Evolutionary conservation across 2,329 filamentous ascomycete genomes (phyloP).

Genomic region (Colletotrichum sojae): DNA sequence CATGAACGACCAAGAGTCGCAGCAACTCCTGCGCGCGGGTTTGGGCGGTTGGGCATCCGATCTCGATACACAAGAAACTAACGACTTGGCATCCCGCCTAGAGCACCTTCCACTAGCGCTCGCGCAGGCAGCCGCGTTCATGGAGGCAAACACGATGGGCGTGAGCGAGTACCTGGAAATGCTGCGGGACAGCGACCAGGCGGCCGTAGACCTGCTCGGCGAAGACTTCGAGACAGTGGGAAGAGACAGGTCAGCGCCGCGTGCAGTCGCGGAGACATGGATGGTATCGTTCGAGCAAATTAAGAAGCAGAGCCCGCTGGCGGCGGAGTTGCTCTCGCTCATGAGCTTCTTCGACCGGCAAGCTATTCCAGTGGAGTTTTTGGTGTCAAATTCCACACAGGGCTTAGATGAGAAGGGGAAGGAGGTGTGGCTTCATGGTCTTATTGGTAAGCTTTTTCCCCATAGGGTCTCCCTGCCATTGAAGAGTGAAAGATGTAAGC

Average conservation of each 20-base stretch:
- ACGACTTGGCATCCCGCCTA: slow-evolving; percentile 45
- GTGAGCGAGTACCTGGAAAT: slow-evolving; percentile 48
- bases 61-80: neutral
- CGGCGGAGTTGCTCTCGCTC: slow-evolving; percentile 58
- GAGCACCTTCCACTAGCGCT: slow-evolving; percentile 53
- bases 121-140: slow-evolving; percentile 53
- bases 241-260: slow-evolving; percentile 46
- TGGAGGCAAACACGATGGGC: slow-evolving; percentile 48
- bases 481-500: no score
- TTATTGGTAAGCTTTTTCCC: neutral
- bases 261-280: slow-evolving; percentile 48
- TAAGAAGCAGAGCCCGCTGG: slow-evolving; percentile 47
- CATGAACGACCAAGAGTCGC: slow-evolving; percentile 47
- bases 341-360: slow-evolving; percentile 62
- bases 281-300: slow-evolving; percentile 51
- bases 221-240: slow-evolving; percentile 50
- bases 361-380: slow-evolving; percentile 53
- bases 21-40: slow-evolving; percentile 43
- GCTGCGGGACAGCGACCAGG: slow-evolving; percentile 42
- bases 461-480: no score
- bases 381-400: slow-evolving; percentile 40
- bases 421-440: neutral
- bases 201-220: slow-evolving; percentile 44
- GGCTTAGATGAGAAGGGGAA: slow-evolving; percentile 19
- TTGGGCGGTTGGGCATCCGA: slow-evolving; percentile 36